phyloP scores from a whole-genome alignment of 75 land plant genomes.

The Picea glauca region DNA sequence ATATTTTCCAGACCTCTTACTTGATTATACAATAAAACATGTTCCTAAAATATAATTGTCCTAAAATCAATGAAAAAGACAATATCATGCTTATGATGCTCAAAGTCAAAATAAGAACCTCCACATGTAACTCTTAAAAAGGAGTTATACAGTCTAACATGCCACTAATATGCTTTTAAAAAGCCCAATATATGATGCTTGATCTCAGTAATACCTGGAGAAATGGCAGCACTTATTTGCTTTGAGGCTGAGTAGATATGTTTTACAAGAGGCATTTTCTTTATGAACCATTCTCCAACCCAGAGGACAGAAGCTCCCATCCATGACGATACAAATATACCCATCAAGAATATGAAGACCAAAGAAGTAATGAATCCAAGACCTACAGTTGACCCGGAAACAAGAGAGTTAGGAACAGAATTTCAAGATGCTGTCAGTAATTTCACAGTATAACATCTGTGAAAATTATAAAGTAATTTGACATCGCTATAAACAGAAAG shows the following conservation, averaged over 20 bases:
- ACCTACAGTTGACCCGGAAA: slow-evolving; percentile 19
- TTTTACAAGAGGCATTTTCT: slow-evolving; percentile 76
- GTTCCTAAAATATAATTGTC: not conserved
- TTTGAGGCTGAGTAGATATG: slow-evolving; percentile 67
- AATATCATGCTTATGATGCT: not conserved
- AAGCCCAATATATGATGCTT: not conserved
- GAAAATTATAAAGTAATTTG: too few relatives aligned
- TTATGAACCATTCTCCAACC: slow-evolving; percentile 87
- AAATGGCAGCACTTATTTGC: slow-evolving; percentile 64
- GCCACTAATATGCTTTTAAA: not conserved
- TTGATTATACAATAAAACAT: not conserved
- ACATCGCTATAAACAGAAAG: too few relatives aligned
- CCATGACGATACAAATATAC: slow-evolving; percentile 69
- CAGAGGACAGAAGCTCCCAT: slow-evolving; percentile 75
- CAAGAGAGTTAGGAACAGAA: too few relatives aligned
- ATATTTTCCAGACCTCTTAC: not conserved
- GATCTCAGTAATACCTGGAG: slow-evolving; percentile 33
- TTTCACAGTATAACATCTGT: too few relatives aligned
- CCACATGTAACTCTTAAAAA: not conserved
- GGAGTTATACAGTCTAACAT: not conserved
- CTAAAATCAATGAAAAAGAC: not conserved
- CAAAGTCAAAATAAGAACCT: not conserved
- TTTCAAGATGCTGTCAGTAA: too few relatives aligned
- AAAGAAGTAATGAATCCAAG: slow-evolving; percentile 57
- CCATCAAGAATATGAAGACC: slow-evolving; percentile 54